Percentiles rank a stretch among this genome's conserved stretches.
These are phyloP conservation scores for Colletotrichum sp. DNA, from an alignment of 2,329 filamentous ascomycete genomes.

Conservation along the genomic window DNA sequence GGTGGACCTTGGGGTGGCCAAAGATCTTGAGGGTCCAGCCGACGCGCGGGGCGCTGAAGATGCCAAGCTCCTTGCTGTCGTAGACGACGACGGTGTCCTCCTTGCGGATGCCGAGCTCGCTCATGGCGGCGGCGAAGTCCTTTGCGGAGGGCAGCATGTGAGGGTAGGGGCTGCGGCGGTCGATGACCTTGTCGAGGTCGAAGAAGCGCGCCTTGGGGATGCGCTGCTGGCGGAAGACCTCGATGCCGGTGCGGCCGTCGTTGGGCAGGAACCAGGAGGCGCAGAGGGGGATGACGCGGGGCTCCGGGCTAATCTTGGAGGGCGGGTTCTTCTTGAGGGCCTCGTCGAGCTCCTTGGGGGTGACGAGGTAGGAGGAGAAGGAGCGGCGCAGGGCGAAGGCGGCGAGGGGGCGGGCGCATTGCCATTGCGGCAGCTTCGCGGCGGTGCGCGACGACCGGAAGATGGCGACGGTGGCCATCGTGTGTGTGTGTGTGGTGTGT, in stretches of 20 bases:
- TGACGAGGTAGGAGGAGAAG: slow-evolving; percentile 85
- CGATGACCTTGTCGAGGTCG: slow-evolving; percentile 90
- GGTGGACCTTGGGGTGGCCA: slow-evolving; percentile 85
- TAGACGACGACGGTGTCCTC: slow-evolving; percentile 96
- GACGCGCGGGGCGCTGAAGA: slow-evolving; percentile 92
- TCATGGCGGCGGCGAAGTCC: slow-evolving; percentile 87
- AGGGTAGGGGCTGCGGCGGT: slow-evolving; percentile 86
- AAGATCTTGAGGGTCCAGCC: slow-evolving; percentile 93
- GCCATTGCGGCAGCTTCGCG: slow-evolving; percentile 38
- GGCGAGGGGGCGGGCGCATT: slow-evolving; percentile 35
- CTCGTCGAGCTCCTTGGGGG: slow-evolving; percentile 80
- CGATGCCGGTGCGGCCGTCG: slow-evolving; percentile 80
- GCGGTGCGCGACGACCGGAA: slow-evolving; percentile 47
- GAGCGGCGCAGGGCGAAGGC: slow-evolving; percentile 45
- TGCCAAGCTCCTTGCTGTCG: slow-evolving; percentile 87
- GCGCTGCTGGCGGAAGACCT: slow-evolving; percentile 81
- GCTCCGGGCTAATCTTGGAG: slow-evolving; percentile 79
- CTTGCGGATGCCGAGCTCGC: slow-evolving; percentile 81
- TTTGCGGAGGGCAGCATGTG: slow-evolving; percentile 92
- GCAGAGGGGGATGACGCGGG: slow-evolving; percentile 86
- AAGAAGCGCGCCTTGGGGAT: slow-evolving; percentile 95
- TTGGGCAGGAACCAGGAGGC: slow-evolving; percentile 97
- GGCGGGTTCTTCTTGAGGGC: slow-evolving; percentile 84
- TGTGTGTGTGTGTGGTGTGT: slow-evolving; percentile 16
- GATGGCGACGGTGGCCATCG: slow-evolving; percentile 49